Percentiles rank a stretch among this genome's conserved stretches.
Conservation (phyloP, 768 basidiomycete genomes). For the Trametes punicea region DNA sequence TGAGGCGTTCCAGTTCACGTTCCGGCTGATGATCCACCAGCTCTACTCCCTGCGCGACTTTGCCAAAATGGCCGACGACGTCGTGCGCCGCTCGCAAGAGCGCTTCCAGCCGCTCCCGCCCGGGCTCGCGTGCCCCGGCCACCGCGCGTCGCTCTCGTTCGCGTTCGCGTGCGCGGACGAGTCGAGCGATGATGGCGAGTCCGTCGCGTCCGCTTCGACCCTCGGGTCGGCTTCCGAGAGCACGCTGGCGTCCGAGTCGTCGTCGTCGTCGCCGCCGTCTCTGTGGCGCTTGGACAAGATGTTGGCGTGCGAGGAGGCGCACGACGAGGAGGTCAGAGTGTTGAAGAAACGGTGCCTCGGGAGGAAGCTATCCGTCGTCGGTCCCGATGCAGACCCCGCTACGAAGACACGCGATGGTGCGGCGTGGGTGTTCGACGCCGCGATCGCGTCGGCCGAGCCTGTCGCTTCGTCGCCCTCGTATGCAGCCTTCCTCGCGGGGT, state of each 20-base stretch:
- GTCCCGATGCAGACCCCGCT: neutral
- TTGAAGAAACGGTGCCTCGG: conserved; percentile 16
- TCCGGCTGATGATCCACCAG: conserved; percentile 66
- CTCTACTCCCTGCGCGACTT: conserved; percentile 60
- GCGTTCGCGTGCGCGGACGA: neutral
- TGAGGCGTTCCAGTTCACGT: conserved; percentile 43
- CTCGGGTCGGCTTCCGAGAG: neutral
- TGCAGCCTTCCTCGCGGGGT: neutral
- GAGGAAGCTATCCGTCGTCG: conserved; percentile 8
- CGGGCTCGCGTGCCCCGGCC: neutral
- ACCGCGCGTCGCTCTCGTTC: conserved; percentile 6
- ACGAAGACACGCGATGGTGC: neutral
- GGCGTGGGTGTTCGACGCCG: conserved; percentile 16
- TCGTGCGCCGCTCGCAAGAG: conserved; percentile 31
- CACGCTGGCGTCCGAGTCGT: neutral
- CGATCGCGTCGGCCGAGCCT: conserved; percentile 8
- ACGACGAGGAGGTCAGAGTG: conserved; percentile 3
- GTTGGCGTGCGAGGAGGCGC: neutral
- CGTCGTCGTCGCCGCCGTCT: neutral
- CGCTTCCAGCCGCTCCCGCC: conserved; percentile 49
- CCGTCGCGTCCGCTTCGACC: neutral
- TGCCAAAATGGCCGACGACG: conserved; percentile 33
- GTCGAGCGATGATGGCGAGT: conserved; percentile 4
- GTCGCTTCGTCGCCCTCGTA: neutral
- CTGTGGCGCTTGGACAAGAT: conserved; percentile 1